Conservation (phyloP, 805 yeast genomes). For the Sugiyamaella chiloensis region DNA sequence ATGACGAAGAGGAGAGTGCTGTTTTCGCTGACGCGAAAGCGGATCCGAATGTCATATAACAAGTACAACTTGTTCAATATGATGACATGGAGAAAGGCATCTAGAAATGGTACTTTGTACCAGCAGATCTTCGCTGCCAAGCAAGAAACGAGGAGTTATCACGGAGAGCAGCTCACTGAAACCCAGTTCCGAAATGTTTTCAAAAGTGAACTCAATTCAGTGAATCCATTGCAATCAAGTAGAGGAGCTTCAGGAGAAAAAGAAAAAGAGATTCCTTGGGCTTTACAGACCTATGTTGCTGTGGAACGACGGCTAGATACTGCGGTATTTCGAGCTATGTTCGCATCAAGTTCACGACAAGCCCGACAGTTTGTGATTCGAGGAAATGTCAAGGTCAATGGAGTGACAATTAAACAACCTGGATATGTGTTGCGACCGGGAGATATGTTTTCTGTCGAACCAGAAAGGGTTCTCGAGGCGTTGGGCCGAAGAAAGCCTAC, state of each 20-base stretch:
- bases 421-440: slow-evolving; percentile 76
- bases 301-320: slow-evolving; percentile 86
- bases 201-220: slow-evolving; percentile 68
- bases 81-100: slow-evolving; percentile 62
- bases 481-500: slow-evolving; percentile 84
- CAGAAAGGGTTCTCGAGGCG: slow-evolving; percentile 80
- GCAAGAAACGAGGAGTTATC: slow-evolving; percentile 89
- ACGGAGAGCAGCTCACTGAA: slow-evolving; percentile 91
- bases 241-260: slow-evolving; percentile 48
- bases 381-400: slow-evolving; percentile 84
- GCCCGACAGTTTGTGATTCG: slow-evolving; percentile 83
- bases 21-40: slow-evolving; percentile 35
- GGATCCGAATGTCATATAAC: slow-evolving; percentile 83
- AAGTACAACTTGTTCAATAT: slow-evolving; percentile 86
- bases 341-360: slow-evolving; percentile 90
- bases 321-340: slow-evolving; percentile 87
- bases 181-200: slow-evolving; percentile 72
- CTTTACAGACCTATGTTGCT: slow-evolving; percentile 83
- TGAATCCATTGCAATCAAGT: slow-evolving; percentile 84
- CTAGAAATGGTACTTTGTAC: slow-evolving; percentile 65
- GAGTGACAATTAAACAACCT: slow-evolving; percentile 72
- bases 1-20: slow-evolving; percentile 27
- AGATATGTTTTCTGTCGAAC: slow-evolving; percentile 80
- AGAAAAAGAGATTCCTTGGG: slow-evolving; percentile 61
- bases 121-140: slow-evolving; percentile 93